Base-by-base conservation (phyloP, 805 yeast species). In the Yamadazyma ubonensis region DNA sequence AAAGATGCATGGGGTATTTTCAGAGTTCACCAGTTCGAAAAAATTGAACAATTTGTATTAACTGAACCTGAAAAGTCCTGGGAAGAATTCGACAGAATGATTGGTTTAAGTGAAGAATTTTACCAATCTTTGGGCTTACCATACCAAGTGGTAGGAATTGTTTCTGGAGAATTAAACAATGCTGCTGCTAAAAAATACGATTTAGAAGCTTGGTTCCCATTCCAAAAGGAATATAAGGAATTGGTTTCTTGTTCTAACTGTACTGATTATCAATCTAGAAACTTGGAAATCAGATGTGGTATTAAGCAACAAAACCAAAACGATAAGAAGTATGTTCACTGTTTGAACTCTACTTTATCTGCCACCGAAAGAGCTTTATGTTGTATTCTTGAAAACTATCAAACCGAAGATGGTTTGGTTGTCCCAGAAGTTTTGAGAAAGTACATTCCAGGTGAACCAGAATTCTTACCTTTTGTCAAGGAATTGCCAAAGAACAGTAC, bases 191-290 rank as follows among this genome's bases (percentile, higher is more conserved):
- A 93, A 77, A 93, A 93, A 70, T 93, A 84, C 73, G 99, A 93
- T 73, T 78, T 93, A 61, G 99, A 93, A 76, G 99, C 99, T 37
- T 93, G 99, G 99, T 93, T 93, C 95, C 99, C 99, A 61, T 93
- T 76, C 86, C 99, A 93, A 76, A 78, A 89, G 66, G 99, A 93
- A 71, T 93, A 86, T 75, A 93, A 93, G 73, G 99, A 93, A 74
- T 81, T 93, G 58, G 99, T 93, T 41, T 88, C 96, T 14, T 91
- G 98, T 75, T 91, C 98, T 44, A 93, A 93, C 79, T 93, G 99
- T 81, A 93, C 99, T 45, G 99, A 93, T 72, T 93, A 93, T 71
- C 99, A 93, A 76, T 87, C 98, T 39, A 86, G 99, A 76, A 91
- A 91, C 78, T 77, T 93, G 62, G 99, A 93, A 75, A 93, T 93